Evolutionary conservation across 2,329 filamentous ascomycete genomes (phyloP).

Genomic region (Ceratocystiopsis brevicomis): DNA sequence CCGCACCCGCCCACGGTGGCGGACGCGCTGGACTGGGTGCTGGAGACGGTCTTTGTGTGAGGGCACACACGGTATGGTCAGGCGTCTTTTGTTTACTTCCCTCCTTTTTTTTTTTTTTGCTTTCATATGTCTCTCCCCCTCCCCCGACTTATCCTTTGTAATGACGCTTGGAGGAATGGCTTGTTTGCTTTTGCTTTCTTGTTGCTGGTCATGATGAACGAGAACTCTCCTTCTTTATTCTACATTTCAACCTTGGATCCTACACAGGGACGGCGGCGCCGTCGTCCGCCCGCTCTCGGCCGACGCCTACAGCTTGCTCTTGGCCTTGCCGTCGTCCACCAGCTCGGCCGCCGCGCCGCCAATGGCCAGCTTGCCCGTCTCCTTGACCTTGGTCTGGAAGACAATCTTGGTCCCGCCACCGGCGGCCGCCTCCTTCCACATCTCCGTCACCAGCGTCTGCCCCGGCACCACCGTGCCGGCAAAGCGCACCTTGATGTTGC

Average conservation of each 20-base stretch:
- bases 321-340: constrained; percentile 10
- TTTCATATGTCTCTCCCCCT: not conserved
- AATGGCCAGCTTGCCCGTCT: constrained; percentile 82
- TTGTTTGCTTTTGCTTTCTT: not conserved
- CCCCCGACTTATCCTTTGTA: not conserved
- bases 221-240: not conserved
- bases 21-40: constrained; percentile 26
- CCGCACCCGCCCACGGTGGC: constrained; percentile 18
- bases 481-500: constrained; percentile 86
- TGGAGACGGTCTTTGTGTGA: constrained; percentile 25
- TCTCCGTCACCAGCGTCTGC: constrained; percentile 80
- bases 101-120: not conserved
- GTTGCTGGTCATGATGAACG: not conserved
- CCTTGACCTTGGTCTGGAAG: constrained; percentile 78
- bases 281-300: too few relatives aligned
- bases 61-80: not conserved
- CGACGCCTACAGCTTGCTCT: constrained; percentile 15
- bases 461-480: constrained; percentile 70
- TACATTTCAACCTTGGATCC: not conserved
- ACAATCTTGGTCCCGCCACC: constrained; percentile 37
- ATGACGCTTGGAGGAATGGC: too few relatives aligned
- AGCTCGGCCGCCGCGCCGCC: constrained; percentile 65
- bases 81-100: not conserved
- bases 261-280: too few relatives aligned
- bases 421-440: constrained; percentile 81